Evolutionary conservation across 2,329 filamentous ascomycete species (phyloP).

Genomic region (Amesomyces nigricolor): DNA sequence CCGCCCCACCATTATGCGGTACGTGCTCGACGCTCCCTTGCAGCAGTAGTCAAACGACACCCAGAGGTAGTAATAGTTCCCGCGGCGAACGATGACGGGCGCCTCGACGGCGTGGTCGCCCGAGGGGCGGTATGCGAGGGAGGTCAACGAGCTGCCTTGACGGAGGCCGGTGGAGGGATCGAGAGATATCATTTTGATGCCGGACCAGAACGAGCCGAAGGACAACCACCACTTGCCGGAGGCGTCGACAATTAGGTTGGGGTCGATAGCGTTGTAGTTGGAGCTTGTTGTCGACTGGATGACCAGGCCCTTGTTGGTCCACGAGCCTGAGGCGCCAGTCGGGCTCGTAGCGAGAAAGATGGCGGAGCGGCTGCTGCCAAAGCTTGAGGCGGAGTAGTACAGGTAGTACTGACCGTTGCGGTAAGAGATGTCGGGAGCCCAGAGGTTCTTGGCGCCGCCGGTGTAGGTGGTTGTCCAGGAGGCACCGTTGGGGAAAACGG

Average conservation of each 20-base stretch:
- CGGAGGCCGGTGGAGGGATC: constrained; percentile 28
- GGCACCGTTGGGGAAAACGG: constrained; percentile 2
- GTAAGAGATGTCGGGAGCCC: constrained; percentile 9
- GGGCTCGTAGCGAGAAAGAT: constrained; percentile 28
- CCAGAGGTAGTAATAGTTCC: constrained; percentile 59
- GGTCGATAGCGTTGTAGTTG: constrained; percentile 57
- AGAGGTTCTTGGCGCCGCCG: constrained; percentile 3
- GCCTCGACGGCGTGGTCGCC: constrained; percentile 45
- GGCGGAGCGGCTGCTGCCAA: constrained; percentile 7
- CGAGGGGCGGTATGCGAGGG: constrained; percentile 44
- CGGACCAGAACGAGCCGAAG: constrained; percentile 65
- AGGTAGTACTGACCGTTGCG: constrained; percentile 9
- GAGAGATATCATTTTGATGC: constrained; percentile 56
- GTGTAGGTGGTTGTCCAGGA: constrained; percentile 5
- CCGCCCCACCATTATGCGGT: constrained; percentile 61
- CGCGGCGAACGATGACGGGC: constrained; percentile 49
- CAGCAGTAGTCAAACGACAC: constrained; percentile 59
- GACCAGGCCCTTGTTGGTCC: constrained; percentile 55
- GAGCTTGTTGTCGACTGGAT: constrained; percentile 40
- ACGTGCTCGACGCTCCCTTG: constrained; percentile 47
- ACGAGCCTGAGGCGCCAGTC: constrained; percentile 48
- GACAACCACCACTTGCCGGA: constrained; percentile 44
- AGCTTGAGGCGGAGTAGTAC: constrained; percentile 7
- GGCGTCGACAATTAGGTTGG: constrained; percentile 42
- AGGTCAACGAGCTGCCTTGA: constrained; percentile 44